Evolutionary conservation across 2,329 filamentous ascomycete genomes (phyloP).

Genomic region (Arthrobotrys pseudoclavata): DNA sequence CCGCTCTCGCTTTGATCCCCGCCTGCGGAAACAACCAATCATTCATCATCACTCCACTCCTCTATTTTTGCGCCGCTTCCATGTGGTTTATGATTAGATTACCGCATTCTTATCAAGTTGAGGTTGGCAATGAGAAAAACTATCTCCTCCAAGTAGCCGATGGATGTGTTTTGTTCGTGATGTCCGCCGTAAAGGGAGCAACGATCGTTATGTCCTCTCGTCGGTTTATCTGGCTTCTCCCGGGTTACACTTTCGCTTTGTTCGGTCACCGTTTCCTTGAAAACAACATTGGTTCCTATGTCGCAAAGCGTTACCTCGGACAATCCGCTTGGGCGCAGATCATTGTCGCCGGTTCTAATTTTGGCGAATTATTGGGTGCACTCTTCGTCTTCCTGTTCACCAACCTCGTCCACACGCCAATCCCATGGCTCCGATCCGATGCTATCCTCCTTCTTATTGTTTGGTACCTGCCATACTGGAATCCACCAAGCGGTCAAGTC

Average conservation of each 20-base stretch:
- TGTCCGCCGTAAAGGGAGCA: conserved; percentile 69
- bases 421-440: conserved; percentile 70
- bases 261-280: conserved; percentile 71
- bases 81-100: conserved; percentile 70
- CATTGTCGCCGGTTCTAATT: conserved; percentile 70
- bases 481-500: conserved; percentile 65
- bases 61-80: conserved; percentile 67
- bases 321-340: conserved; percentile 70
- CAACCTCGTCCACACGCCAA: conserved; percentile 69
- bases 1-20: conserved; percentile 70
- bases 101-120: conserved; percentile 64
- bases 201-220: conserved; percentile 69
- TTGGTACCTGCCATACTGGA: conserved; percentile 54
- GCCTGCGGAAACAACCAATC: conserved; percentile 70
- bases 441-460: conserved; percentile 68
- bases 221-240: conserved; percentile 70
- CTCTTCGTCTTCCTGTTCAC: conserved; percentile 70
- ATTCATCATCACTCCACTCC: conserved; percentile 70
- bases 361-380: conserved; percentile 70
- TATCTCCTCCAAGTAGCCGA: conserved; percentile 58
- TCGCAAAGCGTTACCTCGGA: conserved; percentile 69
- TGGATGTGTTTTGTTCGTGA: conserved; percentile 68
- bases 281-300: conserved; percentile 68
- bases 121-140: conserved; percentile 46
- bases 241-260: conserved; percentile 69